Percentiles rank a stretch among this genome's conserved stretches.
Conservation (phyloP, 1,139 yeast genomes). For the Zygoascus meyerae region DNA sequence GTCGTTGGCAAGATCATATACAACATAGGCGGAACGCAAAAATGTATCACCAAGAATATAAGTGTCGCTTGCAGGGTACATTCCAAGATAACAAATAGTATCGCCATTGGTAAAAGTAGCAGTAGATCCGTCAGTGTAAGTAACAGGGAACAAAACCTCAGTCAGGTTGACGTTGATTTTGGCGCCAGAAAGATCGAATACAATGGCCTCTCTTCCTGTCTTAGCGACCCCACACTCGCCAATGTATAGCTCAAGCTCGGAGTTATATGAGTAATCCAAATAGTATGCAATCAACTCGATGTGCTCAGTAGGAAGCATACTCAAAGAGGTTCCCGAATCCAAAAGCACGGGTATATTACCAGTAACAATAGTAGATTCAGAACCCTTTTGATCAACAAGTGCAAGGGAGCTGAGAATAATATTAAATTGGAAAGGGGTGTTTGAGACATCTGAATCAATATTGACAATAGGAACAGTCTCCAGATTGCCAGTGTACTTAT, state of each 20-base stretch:
- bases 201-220: conserved; percentile 17
- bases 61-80: conserved; percentile 14
- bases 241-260: conserved; percentile 17
- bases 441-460: conserved; percentile 9
- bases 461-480: conserved; percentile 25
- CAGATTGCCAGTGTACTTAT: conserved; percentile 44
- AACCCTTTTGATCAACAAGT: conserved; percentile 12
- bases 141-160: conserved; percentile 24
- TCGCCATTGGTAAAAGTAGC: conserved; percentile 22
- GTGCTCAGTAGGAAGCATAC: conserved; percentile 27
- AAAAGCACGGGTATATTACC: conserved; percentile 25
- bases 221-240: conserved; percentile 10
- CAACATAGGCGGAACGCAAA: conserved; percentile 66
- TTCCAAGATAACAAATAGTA: conserved; percentile 29
- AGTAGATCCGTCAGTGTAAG: conserved; percentile 16
- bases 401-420: conserved; percentile 18
- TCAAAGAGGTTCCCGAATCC: conserved; percentile 36
- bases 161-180: conserved; percentile 25
- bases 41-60: conserved; percentile 65
- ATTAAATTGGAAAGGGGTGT: conserved; percentile 18
- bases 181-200: conserved; percentile 30
- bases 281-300: conserved; percentile 21
- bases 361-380: conserved; percentile 10
- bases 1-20: conserved; percentile 62
- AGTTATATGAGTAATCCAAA: conserved; percentile 22